Conservation (phyloP, 1,284 basidiomycete species). For the Trametes hirsuta region DNA sequence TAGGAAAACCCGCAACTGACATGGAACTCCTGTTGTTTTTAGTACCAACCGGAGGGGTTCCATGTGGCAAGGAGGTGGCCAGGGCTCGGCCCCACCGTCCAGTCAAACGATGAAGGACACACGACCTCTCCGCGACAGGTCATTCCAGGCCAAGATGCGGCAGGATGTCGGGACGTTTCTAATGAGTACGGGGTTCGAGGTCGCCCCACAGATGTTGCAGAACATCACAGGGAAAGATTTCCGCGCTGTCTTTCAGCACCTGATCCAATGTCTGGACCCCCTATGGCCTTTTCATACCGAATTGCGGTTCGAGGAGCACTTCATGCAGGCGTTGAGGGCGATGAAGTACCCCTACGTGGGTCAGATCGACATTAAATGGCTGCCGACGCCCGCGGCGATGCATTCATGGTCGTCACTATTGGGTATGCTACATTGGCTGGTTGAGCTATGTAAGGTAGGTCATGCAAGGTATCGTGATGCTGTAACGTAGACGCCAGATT, state of each 20-base stretch:
- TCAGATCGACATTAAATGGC: conserved; percentile 77
- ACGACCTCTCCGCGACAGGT: conserved; percentile 72
- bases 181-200: conserved; percentile 61
- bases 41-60: conserved; percentile 70
- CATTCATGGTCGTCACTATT: conserved; percentile 84
- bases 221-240: conserved; percentile 85
- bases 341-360: conserved; percentile 78
- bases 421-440: conserved; percentile 87
- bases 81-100: conserved; percentile 49
- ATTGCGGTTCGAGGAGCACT: conserved; percentile 80
- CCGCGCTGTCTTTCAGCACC: conserved; percentile 76
- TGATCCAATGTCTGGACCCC: conserved; percentile 77
- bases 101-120: conserved; percentile 64
- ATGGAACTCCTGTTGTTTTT: conserved; percentile 1
- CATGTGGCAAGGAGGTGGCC: conserved; percentile 55
- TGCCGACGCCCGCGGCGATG: conserved; percentile 84
- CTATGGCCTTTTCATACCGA: conserved; percentile 58
- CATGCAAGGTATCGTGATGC: neutral
- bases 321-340: conserved; percentile 71
- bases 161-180: conserved; percentile 77
- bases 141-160: conserved; percentile 74
- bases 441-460: conserved; percentile 75
- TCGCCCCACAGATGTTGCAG: conserved; percentile 64
- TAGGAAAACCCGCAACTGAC: neutral
- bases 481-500: neutral